Evolutionary conservation across 768 basidiomycete genomes (phyloP).

Genomic region (Butyriboletus loyo): DNA sequence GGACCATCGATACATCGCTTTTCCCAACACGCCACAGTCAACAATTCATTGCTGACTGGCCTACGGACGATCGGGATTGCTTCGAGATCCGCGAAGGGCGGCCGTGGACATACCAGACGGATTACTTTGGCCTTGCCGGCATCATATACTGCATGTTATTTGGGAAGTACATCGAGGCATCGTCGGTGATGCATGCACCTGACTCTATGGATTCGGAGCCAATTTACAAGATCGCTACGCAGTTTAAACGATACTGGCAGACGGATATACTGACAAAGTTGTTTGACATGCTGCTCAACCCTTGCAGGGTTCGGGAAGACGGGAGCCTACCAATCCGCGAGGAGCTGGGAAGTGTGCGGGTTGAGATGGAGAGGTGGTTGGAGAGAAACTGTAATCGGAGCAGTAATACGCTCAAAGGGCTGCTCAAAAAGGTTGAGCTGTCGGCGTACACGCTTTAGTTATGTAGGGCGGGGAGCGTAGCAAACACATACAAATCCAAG

Average conservation of each 20-base stretch:
- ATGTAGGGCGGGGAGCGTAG: not conserved
- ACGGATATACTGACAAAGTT: conserved; percentile 77
- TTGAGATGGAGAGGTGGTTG: conserved; percentile 87
- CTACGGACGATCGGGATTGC: conserved; percentile 87
- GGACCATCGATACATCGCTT: conserved; percentile 80
- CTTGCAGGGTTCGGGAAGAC: conserved; percentile 53
- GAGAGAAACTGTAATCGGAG: conserved; percentile 83
- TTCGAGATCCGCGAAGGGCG: conserved; percentile 79
- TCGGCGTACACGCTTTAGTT: conserved; percentile 33
- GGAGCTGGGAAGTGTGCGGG: conserved; percentile 60
- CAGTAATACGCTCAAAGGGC: conserved; percentile 73
- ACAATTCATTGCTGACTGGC: conserved; percentile 84
- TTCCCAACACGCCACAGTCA: conserved; percentile 70
- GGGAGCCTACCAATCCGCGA: conserved; percentile 68
- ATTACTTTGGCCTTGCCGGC: conserved; percentile 94
- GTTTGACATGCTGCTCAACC: conserved; percentile 87
- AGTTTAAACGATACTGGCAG: conserved; percentile 97
- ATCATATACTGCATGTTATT: conserved; percentile 96
- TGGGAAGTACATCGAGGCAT: conserved; percentile 89
- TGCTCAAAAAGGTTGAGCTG: conserved; percentile 79
- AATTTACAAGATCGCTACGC: conserved; percentile 64
- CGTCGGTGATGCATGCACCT: conserved; percentile 43
- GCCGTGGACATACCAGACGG: conserved; percentile 93
- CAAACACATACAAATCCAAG: conserved; percentile 19
- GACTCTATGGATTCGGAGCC: conserved; percentile 30